These are phyloP conservation scores for Capsicum pubescens DNA, from an alignment of 257 asterid species.

Conservation along the genomic window DNA sequence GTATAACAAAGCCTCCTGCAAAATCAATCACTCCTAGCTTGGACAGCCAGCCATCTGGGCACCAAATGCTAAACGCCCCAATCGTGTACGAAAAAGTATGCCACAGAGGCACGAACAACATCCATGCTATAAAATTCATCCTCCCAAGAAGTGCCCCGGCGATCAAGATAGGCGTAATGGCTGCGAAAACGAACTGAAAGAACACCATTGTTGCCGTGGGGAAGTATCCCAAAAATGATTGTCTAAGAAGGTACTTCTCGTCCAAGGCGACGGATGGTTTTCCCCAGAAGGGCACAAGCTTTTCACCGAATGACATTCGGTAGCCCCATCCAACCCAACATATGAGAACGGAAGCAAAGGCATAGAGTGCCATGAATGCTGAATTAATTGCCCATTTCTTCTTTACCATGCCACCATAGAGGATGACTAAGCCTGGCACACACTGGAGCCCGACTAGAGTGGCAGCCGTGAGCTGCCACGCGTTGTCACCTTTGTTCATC, in stretches of 20 bases:
- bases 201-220: conserved; percentile 64
- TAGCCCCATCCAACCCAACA: conserved; percentile 71
- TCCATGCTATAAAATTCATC: conserved; percentile 62
- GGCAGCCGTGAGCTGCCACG: conserved; percentile 68
- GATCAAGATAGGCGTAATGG: conserved; percentile 52
- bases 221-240: conserved; percentile 56
- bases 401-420: conserved; percentile 58
- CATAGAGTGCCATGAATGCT: conserved; percentile 59
- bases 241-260: conserved; percentile 45
- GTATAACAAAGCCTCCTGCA: conserved; percentile 66
- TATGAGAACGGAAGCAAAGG: conserved; percentile 51
- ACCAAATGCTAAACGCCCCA: conserved; percentile 66
- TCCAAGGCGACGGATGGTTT: conserved; percentile 48
- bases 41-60: conserved; percentile 60
- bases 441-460: conserved; percentile 64
- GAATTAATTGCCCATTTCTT: conserved; percentile 65
- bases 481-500: conserved; percentile 70
- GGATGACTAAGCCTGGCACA: conserved; percentile 57
- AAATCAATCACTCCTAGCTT: conserved; percentile 63
- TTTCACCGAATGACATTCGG: conserved; percentile 54
- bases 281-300: conserved; percentile 46
- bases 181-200: conserved; percentile 64
- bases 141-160: conserved; percentile 66
- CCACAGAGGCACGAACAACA: conserved; percentile 68
- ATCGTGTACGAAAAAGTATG: conserved; percentile 60